Conservation (phyloP, 2,329 filamentous ascomycete species). For the Talaromyces amestolkiae region DNA sequence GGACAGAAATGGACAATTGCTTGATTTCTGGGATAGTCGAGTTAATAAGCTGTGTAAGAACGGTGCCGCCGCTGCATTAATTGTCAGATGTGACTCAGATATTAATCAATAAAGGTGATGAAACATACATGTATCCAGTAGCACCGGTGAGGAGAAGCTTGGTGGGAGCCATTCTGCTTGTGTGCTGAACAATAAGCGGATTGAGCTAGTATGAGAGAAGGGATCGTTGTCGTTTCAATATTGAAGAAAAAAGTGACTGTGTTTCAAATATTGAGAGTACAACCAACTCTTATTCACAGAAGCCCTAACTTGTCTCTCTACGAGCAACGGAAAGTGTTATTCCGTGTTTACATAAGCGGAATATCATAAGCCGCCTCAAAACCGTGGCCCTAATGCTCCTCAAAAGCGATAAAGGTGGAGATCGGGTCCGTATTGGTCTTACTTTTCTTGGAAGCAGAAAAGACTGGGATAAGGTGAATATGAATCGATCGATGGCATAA, state of each 20-base stretch:
- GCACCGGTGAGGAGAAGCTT: conserved; percentile 10
- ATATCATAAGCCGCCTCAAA: neutral
- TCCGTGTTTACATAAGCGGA: conserved; percentile 5
- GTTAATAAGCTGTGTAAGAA: neutral
- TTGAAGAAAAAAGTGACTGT: neutral
- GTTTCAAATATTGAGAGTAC: neutral
- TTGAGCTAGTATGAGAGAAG: no score
- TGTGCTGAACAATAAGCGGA: neutral
- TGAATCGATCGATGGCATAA: neutral
- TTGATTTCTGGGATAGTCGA: neutral
- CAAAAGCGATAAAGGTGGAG: neutral
- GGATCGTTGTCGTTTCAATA: neutral
- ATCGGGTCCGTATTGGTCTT: neutral
- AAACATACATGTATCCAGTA: conserved; percentile 9
- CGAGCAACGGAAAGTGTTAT: neutral
- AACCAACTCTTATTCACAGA: neutral
- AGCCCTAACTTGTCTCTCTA: neutral
- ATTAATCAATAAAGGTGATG: neutral
- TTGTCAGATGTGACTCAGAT: neutral
- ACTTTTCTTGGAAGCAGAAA: neutral
- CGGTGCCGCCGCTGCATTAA: neutral
- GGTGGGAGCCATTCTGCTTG: neutral
- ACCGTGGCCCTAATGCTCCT: neutral
- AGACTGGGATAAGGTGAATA: neutral
- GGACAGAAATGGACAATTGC: neutral